Percentiles rank a stretch among this genome's conserved stretches.
Evolutionary conservation across 1,284 basidiomycete species (phyloP).

Genomic region (Cutaneotrichosporon sp.): DNA sequence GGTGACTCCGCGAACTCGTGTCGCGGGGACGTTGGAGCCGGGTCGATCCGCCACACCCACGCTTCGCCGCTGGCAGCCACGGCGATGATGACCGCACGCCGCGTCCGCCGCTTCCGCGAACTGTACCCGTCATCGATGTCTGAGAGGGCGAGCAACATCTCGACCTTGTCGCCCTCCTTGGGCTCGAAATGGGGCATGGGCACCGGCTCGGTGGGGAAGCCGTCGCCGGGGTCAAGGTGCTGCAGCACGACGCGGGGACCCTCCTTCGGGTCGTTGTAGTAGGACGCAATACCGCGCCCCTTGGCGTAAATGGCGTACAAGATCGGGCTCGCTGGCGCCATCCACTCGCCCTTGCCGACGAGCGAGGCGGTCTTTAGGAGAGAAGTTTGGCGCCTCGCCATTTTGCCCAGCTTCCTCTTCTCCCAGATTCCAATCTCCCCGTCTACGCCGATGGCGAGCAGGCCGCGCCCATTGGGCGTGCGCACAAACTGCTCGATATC

Average conservation of each 20-base stretch:
- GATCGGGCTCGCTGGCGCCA: conserved; percentile 8
- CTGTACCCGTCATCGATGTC: conserved; percentile 48
- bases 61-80: conserved; percentile 33
- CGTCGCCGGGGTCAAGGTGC: conserved; percentile 34
- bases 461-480: conserved; percentile 46
- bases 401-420: conserved; percentile 32
- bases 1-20: conserved; percentile 4
- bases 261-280: conserved; percentile 13
- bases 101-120: conserved; percentile 27
- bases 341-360: conserved; percentile 41
- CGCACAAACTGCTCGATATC: conserved; percentile 37
- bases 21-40: conserved; percentile 16
- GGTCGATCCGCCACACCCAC: conserved; percentile 44
- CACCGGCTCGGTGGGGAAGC: conserved; percentile 26
- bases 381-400: conserved; percentile 9
- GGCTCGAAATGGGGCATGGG: conserved; percentile 35
- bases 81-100: conserved; percentile 43
- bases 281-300: conserved; percentile 43
- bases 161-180: conserved; percentile 30
- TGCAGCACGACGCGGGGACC: conserved; percentile 31
- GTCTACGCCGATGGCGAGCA: conserved; percentile 32
- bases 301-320: conserved; percentile 42
- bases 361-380: conserved; percentile 15
- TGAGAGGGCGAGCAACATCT: conserved; percentile 43
- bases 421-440: conserved; percentile 43